Evolutionary conservation across 352 stramenopile genomes (phyloP), one percentile per base, ranked within the genome.

Genomic region (Blastocystis sp.): DNA sequence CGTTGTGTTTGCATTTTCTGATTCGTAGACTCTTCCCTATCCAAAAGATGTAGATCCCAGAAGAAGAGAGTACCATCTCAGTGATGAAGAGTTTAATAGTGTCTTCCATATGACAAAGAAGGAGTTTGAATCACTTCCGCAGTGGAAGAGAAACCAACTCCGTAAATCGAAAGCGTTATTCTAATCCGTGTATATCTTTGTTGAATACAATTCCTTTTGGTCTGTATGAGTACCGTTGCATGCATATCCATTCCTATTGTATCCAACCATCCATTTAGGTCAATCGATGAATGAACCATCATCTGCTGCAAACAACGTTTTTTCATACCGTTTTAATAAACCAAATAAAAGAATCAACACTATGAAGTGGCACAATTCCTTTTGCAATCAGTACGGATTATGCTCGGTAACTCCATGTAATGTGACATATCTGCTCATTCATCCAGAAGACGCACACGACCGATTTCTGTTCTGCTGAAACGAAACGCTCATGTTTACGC

Each of bases 61-160:
- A 24, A 48, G 76, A 48, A 59, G 56, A 57, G 76, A 86, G 69
- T 78, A 69, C 42, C 69, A 86, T 46, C 53, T 86, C n/a, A 75
- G 51, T 0, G 76, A 86, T 16, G 34, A 49, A 32, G 76, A 86
- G 29, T 86, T 86, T 40, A 21, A 86, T 24, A 57, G 29, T 11
- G 34, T 75, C 7, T 86, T 86, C 44, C 34, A 49, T 27, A 86
- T 86, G 76, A 56, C 76, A 42, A 75, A 72, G 32, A 32, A 40
- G 21, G 53, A 67, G 46, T 86, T 63, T 63, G 27, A 77, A 1
- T 61, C 51, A 9, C 69, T 86, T 14, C 76, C 44, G 40, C 9
- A n/a, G 38, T 86, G 76, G 76, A 86, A 86, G 44, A n/a, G 76
- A 16, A 86, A 44, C 3, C 51, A 64, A 24, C 48, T 64, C 8